phyloP scores from a whole-genome alignment of 23 red algal genomes.

The Gracilaria caudata region DNA sequence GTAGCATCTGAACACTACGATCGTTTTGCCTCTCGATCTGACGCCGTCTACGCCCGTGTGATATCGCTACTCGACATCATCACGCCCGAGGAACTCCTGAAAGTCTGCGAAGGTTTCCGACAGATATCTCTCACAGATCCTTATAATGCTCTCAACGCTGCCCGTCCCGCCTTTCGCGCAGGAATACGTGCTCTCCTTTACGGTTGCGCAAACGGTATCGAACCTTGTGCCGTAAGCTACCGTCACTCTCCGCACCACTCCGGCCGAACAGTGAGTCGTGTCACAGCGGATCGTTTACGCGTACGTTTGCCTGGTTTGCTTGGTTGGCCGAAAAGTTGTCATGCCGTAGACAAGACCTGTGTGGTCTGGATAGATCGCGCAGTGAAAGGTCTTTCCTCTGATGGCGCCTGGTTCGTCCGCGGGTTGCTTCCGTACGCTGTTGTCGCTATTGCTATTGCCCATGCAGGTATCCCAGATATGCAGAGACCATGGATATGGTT shows the following conservation, averaged over 20 bases:
- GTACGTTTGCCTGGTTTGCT: background rate
- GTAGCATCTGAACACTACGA: background rate
- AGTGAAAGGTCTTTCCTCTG: slow-evolving; percentile 23
- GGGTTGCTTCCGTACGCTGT: slow-evolving; percentile 5
- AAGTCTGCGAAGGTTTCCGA: slow-evolving; percentile 18
- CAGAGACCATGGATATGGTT: slow-evolving; percentile 9
- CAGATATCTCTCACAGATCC: background rate
- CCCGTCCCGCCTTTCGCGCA: background rate
- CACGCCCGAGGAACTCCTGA: background rate
- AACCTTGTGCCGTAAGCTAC: slow-evolving; percentile 5
- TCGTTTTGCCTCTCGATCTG: background rate
- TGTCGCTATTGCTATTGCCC: background rate
- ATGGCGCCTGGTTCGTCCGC: slow-evolving; percentile 21
- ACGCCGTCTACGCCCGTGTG: slow-evolving; percentile 6
- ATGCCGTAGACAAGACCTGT: background rate
- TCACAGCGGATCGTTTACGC: slow-evolving; percentile 6
- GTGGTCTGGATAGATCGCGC: slow-evolving; percentile 26
- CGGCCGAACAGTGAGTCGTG: background rate
- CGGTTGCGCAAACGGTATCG: background rate
- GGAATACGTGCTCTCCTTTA: background rate
- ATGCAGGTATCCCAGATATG: background rate
- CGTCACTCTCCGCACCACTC: slow-evolving; percentile 1
- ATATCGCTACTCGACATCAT: background rate
- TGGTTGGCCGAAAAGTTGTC: too few species aligned
- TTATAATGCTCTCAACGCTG: background rate